Evolutionary conservation across 371 early-diverging fungal species (phyloP).

Genomic region (Rhizopus arrhizus): DNA sequence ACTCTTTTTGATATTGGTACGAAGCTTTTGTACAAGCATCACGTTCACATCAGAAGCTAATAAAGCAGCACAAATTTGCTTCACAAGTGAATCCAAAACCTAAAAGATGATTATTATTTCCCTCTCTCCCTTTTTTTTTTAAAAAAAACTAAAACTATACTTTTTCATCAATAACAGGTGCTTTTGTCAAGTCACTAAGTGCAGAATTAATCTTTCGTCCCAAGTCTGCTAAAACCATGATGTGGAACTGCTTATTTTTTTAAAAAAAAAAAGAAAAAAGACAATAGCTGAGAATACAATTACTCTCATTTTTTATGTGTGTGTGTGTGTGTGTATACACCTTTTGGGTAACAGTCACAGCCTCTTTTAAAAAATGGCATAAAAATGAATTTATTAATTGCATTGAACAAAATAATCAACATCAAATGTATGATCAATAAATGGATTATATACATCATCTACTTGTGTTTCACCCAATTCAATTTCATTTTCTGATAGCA

Average conservation of each 20-base stretch:
- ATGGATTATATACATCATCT: constrained; percentile 10
- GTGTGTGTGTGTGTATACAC: neutral
- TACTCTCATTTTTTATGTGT: neutral
- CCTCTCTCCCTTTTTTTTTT: neutral
- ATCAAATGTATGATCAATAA: constrained; percentile 4
- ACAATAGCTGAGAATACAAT: neutral
- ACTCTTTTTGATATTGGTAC: constrained; percentile 83
- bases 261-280: neutral
- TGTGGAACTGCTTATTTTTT: neutral
- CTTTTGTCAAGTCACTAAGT: constrained; percentile 76
- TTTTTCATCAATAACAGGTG: constrained; percentile 88
- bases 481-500: neutral
- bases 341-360: neutral
- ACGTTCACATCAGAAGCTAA: constrained; percentile 97
- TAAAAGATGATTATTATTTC: constrained; percentile 15
- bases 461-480: neutral
- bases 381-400: constrained; percentile 6
- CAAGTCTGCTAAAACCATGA: constrained; percentile 90
- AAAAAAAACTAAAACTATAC: constrained; percentile 34
- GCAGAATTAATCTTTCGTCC: constrained; percentile 89
- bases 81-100: constrained; percentile 85
- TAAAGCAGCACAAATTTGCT: constrained; percentile 89
- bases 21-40: constrained; percentile 81
- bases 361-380: neutral
- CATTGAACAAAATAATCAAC: constrained; percentile 7